Evolutionary conservation across 805 yeast species (phyloP).

Genomic region (Danielia oregonensis): DNA sequence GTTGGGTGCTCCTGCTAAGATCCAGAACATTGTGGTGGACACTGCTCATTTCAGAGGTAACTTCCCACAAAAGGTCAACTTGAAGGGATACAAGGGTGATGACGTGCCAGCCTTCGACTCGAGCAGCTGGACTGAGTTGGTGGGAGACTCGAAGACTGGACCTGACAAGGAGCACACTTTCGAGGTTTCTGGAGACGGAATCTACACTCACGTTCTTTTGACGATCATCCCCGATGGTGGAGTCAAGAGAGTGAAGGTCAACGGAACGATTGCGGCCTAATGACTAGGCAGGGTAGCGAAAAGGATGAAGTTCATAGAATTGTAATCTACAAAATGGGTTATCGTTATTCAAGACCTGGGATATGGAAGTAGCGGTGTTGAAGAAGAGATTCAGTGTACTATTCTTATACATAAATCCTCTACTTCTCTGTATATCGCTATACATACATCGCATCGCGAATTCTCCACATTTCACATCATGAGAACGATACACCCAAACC

Average conservation of each 20-base stretch:
- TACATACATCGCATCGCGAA: background rate
- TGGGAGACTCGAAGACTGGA: conserved; percentile 67
- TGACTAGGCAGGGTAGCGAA: too few species aligned
- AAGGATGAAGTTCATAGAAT: too few species aligned
- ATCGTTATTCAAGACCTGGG: too few species aligned
- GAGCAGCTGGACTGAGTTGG: conserved; percentile 59
- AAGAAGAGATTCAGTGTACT: too few species aligned
- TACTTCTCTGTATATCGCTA: background rate
- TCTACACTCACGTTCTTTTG: conserved; percentile 67
- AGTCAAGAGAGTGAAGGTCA: conserved; percentile 82
- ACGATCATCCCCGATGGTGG: conserved; percentile 97
- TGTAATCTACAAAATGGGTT: too few species aligned
- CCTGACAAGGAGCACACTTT: conserved; percentile 79
- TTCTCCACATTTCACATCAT: background rate
- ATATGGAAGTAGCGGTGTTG: too few species aligned
- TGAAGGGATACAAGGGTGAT: conserved; percentile 53
- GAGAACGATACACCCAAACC: background rate
- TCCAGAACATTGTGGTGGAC: conserved; percentile 67
- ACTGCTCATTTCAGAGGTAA: conserved; percentile 95
- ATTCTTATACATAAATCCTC: background rate
- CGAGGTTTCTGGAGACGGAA: conserved; percentile 25
- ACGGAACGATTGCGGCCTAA: conserved; percentile 54
- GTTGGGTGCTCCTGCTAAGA: conserved; percentile 62
- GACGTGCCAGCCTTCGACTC: conserved; percentile 40
- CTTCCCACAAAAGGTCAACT: conserved; percentile 75